Evolutionary conservation across 148 eudicot genomes (phyloP).

Genomic region (Heliamphora exappendiculata): DNA sequence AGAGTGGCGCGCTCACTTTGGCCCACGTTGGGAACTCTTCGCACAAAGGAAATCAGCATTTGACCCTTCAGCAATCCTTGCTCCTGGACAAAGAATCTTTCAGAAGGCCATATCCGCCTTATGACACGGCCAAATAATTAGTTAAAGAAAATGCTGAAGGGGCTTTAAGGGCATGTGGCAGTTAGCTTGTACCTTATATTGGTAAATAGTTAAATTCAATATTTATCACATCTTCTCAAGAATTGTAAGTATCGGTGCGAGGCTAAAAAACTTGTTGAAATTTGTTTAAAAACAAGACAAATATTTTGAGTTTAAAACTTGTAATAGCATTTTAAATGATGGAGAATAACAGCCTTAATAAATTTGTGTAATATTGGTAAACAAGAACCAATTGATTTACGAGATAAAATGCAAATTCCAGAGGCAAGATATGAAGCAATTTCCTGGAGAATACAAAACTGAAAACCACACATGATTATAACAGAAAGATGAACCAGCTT

Average conservation of each 20-base stretch:
- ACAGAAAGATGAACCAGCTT: background rate
- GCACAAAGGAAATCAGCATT: conserved; percentile 53
- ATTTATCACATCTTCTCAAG: conserved; percentile 10
- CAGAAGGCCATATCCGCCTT: conserved; percentile 44
- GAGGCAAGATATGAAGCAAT: background rate
- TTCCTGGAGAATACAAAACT: background rate
- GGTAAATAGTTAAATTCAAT: conserved; percentile 11
- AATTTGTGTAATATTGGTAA: background rate
- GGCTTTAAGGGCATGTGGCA: background rate
- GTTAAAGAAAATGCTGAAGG: background rate
- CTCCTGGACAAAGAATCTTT: conserved; percentile 86
- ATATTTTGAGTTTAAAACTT: background rate
- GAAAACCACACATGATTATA: background rate
- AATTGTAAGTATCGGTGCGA: conserved; percentile 18
- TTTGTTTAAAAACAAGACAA: background rate
- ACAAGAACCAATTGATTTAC: background rate
- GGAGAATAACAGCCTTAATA: background rate
- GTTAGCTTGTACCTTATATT: conserved; percentile 2
- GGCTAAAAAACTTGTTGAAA: background rate
- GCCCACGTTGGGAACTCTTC: conserved; percentile 63
- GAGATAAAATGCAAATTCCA: background rate
- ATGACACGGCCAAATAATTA: conserved; percentile 22
- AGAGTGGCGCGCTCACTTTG: conserved; percentile 71
- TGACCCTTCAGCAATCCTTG: conserved; percentile 82
- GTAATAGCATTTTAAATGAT: background rate